Percentiles rank a stretch among this genome's conserved stretches.
Conservation (phyloP, 2,329 filamentous ascomycete genomes). For the Bipolaris gigantea region DNA sequence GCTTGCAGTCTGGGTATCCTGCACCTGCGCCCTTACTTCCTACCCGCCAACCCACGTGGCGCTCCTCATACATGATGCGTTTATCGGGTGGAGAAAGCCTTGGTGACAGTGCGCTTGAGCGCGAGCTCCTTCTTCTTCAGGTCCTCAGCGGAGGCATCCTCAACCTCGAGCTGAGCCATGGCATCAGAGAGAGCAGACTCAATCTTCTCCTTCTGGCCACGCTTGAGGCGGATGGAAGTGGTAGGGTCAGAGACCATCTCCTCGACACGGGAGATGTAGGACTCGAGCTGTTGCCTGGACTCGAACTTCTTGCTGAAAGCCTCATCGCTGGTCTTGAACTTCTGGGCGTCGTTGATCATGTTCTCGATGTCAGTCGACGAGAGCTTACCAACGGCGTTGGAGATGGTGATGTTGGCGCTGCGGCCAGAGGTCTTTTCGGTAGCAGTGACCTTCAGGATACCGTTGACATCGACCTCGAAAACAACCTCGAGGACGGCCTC, state of each 20-base stretch:
- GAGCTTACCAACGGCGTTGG: slow-evolving; percentile 99
- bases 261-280: slow-evolving; percentile 97
- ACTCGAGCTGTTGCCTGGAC: slow-evolving; percentile 98
- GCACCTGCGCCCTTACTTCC: slow-evolving; percentile 29
- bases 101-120: slow-evolving; percentile 96
- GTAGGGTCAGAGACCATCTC: slow-evolving; percentile 97
- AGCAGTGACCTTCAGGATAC: slow-evolving; percentile 98
- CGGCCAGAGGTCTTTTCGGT: slow-evolving; percentile 99
- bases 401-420: slow-evolving; percentile 99
- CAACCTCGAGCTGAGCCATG: slow-evolving; percentile 95
- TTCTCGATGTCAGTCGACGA: slow-evolving; percentile 92
- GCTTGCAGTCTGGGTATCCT: slow-evolving; percentile 37
- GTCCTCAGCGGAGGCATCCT: slow-evolving; percentile 88
- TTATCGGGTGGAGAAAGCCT: slow-evolving; percentile 93
- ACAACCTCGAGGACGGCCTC: slow-evolving; percentile 96
- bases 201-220: slow-evolving; percentile 99
- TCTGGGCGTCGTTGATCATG: slow-evolving; percentile 96
- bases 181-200: slow-evolving; percentile 95
- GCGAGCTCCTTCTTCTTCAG: slow-evolving; percentile 99
- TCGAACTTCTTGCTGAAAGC: slow-evolving; percentile 99
- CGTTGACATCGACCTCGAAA: slow-evolving; percentile 99
- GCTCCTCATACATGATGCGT: slow-evolving; percentile 14
- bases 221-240: slow-evolving; percentile 96
- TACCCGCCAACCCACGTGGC: slow-evolving; percentile 15
- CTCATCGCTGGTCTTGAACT: slow-evolving; percentile 98